Base-by-base conservation (phyloP, 208 protist species). In the Angomonas deanei region DNA sequence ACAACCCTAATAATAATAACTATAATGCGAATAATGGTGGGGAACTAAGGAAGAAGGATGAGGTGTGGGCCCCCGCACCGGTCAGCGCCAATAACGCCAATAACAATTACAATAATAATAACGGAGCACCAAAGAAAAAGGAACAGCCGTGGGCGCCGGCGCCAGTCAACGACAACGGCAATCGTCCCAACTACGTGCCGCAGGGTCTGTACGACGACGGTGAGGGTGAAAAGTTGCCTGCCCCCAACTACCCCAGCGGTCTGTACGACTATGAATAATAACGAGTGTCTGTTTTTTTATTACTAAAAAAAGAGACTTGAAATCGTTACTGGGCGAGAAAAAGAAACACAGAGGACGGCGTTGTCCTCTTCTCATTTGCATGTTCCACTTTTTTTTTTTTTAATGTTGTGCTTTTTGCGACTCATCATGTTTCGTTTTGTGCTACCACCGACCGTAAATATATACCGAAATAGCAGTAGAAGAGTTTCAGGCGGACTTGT, bases 1-100 rank as follows among this genome's bases (percentile, higher is more conserved):
- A 68, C 17, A 64, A 72, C 54, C 28, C 66, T 13, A n/a, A 5
- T 60, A 53, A 46, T n/a, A 59, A 66, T 15, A 61, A 68, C 49
- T 28, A 57, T 13, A 32, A 19, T 19, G 52, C 52, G 26, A 32
- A 28, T 24, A 4, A 6, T 6, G 21, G 21, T 53, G 48, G 10
- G 8, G 10, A n/a, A 6, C 23, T 13, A 13, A 24, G 19, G 17
- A 26, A 53, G 48, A 26, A n/a, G 48, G 10, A 53, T 6, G 17
- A 26, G 19, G 17, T 17, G 17, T 53, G 48, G 19, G 23, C 48
- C 48, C 36, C 36, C 36, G 36, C 36, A 8, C 36, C 36, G 8
- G 36, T 42, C 11, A 42, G 15, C 11, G 36, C 11, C 11, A 42
- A 42, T 15, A 42, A 42, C 15, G 11, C 8, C 11, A 42, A 42